A percentile compares a stretch with the other conserved stretches of the same genome.
Evolutionary conservation across 192 early-diverging fungal genomes (phyloP).

Genomic region (Glomus cerebriforme): DNA sequence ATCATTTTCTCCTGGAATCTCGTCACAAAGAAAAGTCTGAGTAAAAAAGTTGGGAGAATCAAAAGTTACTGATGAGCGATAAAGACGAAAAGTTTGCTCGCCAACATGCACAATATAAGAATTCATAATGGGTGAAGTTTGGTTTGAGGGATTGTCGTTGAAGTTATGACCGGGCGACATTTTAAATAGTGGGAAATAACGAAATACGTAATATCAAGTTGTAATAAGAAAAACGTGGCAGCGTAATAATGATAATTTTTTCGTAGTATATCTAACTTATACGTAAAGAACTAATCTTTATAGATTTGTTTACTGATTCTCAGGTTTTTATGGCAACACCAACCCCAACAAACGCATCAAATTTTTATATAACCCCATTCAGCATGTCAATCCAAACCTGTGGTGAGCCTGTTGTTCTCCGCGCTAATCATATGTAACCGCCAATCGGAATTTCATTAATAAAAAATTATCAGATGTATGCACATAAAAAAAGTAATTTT

Average conservation of each 20-base stretch:
- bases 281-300: too few relatives aligned
- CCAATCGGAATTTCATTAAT: too few relatives aligned
- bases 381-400: neutral
- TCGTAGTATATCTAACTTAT: too few relatives aligned
- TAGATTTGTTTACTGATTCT: neutral
- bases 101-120: constrained; percentile 29
- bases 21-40: constrained; percentile 22
- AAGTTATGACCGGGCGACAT: constrained; percentile 15
- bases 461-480: too few relatives aligned
- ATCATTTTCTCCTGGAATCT: neutral
- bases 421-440: neutral
- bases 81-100: constrained; percentile 27
- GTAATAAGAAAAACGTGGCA: neutral
- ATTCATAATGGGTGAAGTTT: constrained; percentile 12
- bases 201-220: too few relatives aligned
- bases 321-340: neutral
- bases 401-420: neutral
- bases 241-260: neutral
- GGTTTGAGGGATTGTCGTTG: constrained; percentile 3
- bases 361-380: neutral
- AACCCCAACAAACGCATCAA: neutral
- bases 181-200: neutral
- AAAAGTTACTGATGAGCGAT: constrained; percentile 26
- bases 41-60: constrained; percentile 31
- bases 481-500: too few relatives aligned